These are phyloP conservation scores for Boletus reticulatus DNA, from an alignment of 768 basidiomycete genomes.

Conservation along the genomic window DNA sequence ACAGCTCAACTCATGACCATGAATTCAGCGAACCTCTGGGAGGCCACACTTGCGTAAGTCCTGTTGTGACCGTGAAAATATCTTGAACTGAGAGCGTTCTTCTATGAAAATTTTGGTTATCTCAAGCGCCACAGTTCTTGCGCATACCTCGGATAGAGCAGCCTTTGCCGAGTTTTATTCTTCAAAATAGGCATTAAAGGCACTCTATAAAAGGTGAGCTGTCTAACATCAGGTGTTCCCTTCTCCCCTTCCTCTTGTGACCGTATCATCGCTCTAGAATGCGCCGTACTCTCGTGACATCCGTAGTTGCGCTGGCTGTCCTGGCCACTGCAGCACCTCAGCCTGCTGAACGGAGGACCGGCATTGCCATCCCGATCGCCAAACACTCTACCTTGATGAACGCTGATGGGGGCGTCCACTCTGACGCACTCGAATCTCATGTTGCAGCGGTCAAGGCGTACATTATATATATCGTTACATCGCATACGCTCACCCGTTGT, in stretches of 20 bases:
- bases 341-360: not conserved
- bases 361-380: slow-evolving; percentile 2
- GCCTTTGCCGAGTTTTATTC: not conserved
- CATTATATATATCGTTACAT: not conserved
- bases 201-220: not conserved
- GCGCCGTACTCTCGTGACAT: slow-evolving; percentile 4
- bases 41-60: not conserved
- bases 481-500: not conserved
- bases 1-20: too few relatives aligned
- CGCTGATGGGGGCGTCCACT: not conserved
- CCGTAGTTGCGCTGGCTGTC: not conserved
- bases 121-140: not conserved
- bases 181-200: too few relatives aligned
- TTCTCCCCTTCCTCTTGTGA: too few relatives aligned
- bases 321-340: slow-evolving; percentile 8
- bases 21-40: too few relatives aligned
- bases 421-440: slow-evolving; percentile 6
- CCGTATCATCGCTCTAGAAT: not conserved
- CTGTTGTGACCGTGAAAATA: not conserved
- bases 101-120: too few relatives aligned
- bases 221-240: not conserved
- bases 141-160: not conserved
- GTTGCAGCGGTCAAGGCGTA: slow-evolving; percentile 3
- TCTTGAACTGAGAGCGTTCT: too few relatives aligned
- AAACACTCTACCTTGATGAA: slow-evolving; percentile 8